phyloP scores from a whole-genome alignment of 305 asterid species.

The Fraxinus angustifolia region DNA sequence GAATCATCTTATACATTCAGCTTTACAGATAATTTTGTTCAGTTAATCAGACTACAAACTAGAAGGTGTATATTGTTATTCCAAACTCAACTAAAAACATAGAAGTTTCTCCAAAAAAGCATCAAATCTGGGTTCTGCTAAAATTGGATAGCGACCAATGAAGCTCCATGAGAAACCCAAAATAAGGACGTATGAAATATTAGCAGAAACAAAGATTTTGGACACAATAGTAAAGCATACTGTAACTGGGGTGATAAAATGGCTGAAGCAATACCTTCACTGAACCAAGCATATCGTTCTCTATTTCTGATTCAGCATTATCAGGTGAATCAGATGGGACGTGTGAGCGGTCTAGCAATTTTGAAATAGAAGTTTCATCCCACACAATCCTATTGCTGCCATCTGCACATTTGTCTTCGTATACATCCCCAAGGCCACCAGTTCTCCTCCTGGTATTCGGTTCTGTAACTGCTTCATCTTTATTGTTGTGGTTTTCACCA shows the following conservation, averaged over 20 bases:
- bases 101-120: not conserved
- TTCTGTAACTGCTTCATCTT: conserved; percentile 52
- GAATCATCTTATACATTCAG: conserved; percentile 3
- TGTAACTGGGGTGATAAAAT: not conserved
- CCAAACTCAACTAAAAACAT: not conserved
- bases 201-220: not conserved
- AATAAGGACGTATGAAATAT: not conserved
- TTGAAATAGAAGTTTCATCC: conserved; percentile 83
- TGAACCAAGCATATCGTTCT: conserved; percentile 93
- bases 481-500: conserved; percentile 48
- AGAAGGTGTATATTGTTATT: not conserved
- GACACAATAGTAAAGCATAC: not conserved
- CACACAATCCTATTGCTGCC: conserved; percentile 67
- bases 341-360: conserved; percentile 89
- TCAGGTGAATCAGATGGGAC: conserved; percentile 71
- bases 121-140: conserved; percentile 2
- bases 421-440: conserved; percentile 97
- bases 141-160: not conserved
- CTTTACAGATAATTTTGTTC: not conserved
- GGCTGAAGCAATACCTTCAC: conserved; percentile 60
- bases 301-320: conserved; percentile 66
- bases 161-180: not conserved
- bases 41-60: not conserved
- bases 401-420: conserved; percentile 86
- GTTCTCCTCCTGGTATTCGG: conserved; percentile 64